Evolutionary conservation across 768 basidiomycete species (phyloP).

Genomic region (Mycena maculata): DNA sequence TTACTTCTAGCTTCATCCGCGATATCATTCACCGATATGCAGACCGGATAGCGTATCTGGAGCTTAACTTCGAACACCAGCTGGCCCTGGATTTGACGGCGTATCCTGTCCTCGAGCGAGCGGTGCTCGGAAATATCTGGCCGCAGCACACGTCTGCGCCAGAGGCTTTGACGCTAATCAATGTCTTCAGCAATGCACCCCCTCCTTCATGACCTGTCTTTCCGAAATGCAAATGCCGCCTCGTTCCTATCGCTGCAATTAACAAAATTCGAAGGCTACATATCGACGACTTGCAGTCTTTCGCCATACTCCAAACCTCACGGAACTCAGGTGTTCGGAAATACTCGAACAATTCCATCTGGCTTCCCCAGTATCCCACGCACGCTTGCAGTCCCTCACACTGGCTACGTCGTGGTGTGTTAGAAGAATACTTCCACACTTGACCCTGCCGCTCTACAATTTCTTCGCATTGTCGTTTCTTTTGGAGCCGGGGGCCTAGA

Average conservation of each 20-base stretch:
- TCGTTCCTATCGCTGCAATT: not conserved
- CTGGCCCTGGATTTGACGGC: not conserved
- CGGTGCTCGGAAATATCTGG: not conserved
- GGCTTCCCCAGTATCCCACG: not conserved
- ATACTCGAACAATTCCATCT: not conserved
- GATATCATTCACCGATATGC: not conserved
- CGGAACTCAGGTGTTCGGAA: not conserved
- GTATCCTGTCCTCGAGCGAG: constrained; percentile 2
- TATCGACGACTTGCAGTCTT: not conserved
- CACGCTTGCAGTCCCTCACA: not conserved
- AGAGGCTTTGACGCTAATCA: too few relatives aligned
- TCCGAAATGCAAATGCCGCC: too few relatives aligned
- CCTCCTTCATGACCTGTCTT: not conserved
- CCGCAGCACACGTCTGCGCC: not conserved
- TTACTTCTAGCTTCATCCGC: not conserved
- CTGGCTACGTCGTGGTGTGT: too few relatives aligned
- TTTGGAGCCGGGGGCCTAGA: too few relatives aligned
- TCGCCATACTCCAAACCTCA: not conserved
- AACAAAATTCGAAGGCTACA: not conserved
- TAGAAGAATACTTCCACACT: too few relatives aligned
- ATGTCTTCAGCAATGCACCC: not conserved
- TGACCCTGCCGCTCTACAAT: too few relatives aligned
- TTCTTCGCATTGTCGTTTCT: too few relatives aligned
- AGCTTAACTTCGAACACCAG: not conserved
- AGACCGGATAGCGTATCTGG: not conserved